Conservation (phyloP, 441 rosid genomes). For the Pelargonium exstipulatum region DNA sequence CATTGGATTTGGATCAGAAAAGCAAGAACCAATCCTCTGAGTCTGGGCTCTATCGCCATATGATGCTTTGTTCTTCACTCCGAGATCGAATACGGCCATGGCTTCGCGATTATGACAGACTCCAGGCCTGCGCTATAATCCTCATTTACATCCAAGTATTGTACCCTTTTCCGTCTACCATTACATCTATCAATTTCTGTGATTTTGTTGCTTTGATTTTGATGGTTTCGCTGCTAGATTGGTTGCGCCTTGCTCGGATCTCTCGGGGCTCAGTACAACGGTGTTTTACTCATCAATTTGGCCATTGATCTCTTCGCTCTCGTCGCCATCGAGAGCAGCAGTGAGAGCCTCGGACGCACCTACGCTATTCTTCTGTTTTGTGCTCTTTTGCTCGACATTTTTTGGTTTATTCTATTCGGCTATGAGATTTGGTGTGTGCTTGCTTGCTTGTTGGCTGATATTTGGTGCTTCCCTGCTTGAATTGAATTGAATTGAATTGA, state of each 20-base stretch:
- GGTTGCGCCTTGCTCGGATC: conserved; percentile 89
- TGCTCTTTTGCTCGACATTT: conserved; percentile 58
- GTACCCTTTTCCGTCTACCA: too few species aligned
- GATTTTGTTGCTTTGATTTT: background rate
- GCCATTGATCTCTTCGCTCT: conserved; percentile 77
- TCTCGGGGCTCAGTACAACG: conserved; percentile 75
- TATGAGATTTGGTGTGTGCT: conserved; percentile 50
- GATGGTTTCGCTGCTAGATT: conserved; percentile 41
- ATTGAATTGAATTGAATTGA: too few species aligned
- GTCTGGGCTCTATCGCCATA: background rate
- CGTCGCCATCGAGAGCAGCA: conserved; percentile 83
- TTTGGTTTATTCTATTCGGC: conserved; percentile 82
- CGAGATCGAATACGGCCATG: conserved; percentile 21
- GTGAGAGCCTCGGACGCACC: conserved; percentile 77
- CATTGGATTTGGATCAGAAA: too few species aligned
- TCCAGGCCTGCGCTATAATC: conserved; percentile 25
- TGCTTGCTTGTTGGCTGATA: background rate
- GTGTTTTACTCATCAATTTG: conserved; percentile 64
- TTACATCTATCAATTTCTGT: background rate
- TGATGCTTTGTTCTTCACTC: conserved; percentile 16
- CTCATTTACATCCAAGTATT: conserved; percentile 26
- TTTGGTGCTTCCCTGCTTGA: background rate
- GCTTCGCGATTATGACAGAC: conserved; percentile 26
- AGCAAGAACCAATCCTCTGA: too few species aligned
- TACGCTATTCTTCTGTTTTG: conserved; percentile 79